These are phyloP conservation scores for Boletus edulis DNA, from an alignment of 768 basidiomycete species.

Conservation along the genomic window DNA sequence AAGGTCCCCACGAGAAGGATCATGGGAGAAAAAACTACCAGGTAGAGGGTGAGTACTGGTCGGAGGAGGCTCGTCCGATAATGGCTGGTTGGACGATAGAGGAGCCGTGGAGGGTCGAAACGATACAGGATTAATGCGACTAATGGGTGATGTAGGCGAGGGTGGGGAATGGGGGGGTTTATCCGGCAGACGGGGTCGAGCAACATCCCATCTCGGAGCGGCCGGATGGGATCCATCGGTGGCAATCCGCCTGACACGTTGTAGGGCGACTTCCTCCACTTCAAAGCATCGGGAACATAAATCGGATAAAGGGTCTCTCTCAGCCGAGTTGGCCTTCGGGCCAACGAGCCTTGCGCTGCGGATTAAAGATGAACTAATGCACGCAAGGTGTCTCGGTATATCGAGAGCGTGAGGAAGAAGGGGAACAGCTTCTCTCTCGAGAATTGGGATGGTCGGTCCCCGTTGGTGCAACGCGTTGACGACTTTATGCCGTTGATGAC, in stretches of 20 bases:
- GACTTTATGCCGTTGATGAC: constrained; percentile 52
- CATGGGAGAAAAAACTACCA: background rate
- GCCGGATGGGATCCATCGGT: constrained; percentile 11
- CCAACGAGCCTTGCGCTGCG: constrained; percentile 52
- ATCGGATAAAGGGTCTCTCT: constrained; percentile 44
- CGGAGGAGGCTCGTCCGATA: constrained; percentile 22
- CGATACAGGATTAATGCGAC: constrained; percentile 21
- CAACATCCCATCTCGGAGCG: constrained; percentile 16
- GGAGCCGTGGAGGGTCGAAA: constrained; percentile 37
- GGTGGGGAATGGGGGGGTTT: constrained; percentile 11
- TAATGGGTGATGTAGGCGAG: constrained; percentile 21
- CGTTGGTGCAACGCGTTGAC: constrained; percentile 59
- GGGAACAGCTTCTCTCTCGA: constrained; percentile 71
- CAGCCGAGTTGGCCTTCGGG: constrained; percentile 31
- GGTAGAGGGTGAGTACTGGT: background rate
- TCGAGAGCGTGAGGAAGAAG: constrained; percentile 74
- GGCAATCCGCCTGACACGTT: constrained; percentile 62
- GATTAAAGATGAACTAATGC: constrained; percentile 72
- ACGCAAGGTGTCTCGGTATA: constrained; percentile 73
- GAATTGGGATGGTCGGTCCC: constrained; percentile 48
- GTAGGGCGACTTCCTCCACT: constrained; percentile 67
- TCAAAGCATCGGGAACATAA: constrained; percentile 63
- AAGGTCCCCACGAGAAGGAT: constrained; percentile 5
- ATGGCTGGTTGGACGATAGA: constrained; percentile 41
- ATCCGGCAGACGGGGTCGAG: background rate